Evolutionary conservation across 164 flowering plant species (phyloP), one percentile per base, ranked within the genome.

Genomic region (Stephania yunnanensis): DNA sequence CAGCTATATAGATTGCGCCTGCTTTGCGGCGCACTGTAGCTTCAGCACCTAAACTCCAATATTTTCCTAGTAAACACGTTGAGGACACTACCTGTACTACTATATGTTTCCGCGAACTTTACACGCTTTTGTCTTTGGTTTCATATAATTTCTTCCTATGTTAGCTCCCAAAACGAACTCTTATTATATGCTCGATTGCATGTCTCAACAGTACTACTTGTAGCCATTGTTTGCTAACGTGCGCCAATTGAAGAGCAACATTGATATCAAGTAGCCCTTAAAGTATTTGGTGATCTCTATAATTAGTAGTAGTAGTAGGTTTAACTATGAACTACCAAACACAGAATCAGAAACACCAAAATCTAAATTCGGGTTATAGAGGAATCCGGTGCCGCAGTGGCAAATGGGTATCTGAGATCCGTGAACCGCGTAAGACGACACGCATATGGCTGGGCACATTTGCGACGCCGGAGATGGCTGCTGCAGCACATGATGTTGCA

Each of bases 381-480:
- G 95, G 95, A 68, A 82, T 91, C 66, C 84, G 95, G 22, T 75
- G 82, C 82, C 83, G 97, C 55, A 84, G 92, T 53, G 88, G 89
- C 5, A 89, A 89, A 75, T 92, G 97, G 94, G 97, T 92, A 72
- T 92, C 92, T 7, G 97, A 92, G 73, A 86, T 92, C 70, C 88
- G 97, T 8, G 89, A 90, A 77, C 97, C 97, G 3, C 83, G 87
- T 1, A 90, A 90, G 78, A 82, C 87, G 0, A 77, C 87, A 0
- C 85, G 97, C 0, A 88, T 92, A 46, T 92, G 97, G 97, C 92
- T 92, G 1, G 97, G 97, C 7, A 92, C 94, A 0, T 90, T 74
- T 70, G 85, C 88, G 0, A 81, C 89, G 0, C 83, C 97, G 52
- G 97, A 92, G 79, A 92, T 92, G 97, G 97, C 97, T 0, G 97